phyloP scores from a whole-genome alignment of 2,329 filamentous ascomycete genomes.

The Beauveria caledonica region DNA sequence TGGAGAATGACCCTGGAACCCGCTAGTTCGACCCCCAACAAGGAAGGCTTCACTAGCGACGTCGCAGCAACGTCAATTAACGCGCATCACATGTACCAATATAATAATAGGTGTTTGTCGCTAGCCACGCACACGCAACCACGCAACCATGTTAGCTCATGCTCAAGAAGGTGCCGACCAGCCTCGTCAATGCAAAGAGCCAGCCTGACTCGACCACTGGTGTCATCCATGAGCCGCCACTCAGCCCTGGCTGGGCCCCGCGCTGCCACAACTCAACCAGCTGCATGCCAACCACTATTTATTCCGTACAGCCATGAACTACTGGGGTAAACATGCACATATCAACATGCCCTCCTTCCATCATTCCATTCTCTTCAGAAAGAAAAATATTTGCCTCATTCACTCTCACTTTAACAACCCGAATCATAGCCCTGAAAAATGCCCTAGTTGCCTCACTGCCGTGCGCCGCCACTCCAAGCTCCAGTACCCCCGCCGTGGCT shows the following conservation, averaged over 20 bases:
- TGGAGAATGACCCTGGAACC: background rate
- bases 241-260: background rate
- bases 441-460: background rate
- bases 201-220: background rate
- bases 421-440: background rate
- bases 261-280: background rate
- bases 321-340: background rate
- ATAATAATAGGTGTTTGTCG: background rate
- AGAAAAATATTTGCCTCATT: background rate
- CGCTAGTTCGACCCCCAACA: background rate
- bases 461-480: background rate
- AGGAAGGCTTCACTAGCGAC: background rate
- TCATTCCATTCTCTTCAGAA: background rate
- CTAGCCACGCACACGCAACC: background rate
- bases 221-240: background rate
- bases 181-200: background rate
- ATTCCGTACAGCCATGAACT: background rate
- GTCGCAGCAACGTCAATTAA: background rate
- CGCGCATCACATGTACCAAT: too few relatives aligned
- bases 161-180: too few relatives aligned
- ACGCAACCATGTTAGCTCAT: too few relatives aligned
- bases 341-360: background rate
- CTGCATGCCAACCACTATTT: too few relatives aligned
- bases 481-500: conserved; percentile 5
- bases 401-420: background rate